Evolutionary conservation across 2,329 filamentous ascomycete genomes (phyloP).

Genomic region (Penicillium crustosum): DNA sequence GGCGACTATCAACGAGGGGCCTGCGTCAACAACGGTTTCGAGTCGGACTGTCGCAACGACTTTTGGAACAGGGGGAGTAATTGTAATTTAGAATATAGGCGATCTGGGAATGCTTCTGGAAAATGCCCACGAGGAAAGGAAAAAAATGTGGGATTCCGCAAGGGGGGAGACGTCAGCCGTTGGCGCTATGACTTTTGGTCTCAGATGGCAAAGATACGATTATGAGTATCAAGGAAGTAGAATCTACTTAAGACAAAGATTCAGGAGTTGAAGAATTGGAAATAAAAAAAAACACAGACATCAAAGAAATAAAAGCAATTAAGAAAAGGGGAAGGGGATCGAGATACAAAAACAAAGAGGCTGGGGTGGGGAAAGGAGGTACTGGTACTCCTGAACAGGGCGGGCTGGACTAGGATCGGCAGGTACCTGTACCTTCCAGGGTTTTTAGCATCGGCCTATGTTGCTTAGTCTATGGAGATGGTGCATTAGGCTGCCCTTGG

Average conservation of each 20-base stretch:
- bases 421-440: background rate
- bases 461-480: background rate
- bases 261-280: background rate
- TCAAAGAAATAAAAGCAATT: background rate
- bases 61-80: background rate
- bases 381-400: constrained; percentile 2
- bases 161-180: constrained; percentile 9
- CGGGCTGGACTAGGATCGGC: constrained; percentile 1
- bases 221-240: background rate
- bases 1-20: constrained; percentile 2
- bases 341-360: constrained; percentile 15
- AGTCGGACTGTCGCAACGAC: background rate
- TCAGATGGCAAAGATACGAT: background rate
- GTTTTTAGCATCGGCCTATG: background rate
- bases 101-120: constrained; percentile 21
- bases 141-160: constrained; percentile 8
- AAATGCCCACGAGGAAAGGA: constrained; percentile 11
- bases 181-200: constrained; percentile 2
- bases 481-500: background rate
- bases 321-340: background rate
- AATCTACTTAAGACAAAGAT: background rate
- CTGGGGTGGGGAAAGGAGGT: constrained; percentile 17
- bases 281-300: background rate
- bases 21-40: background rate
- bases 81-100: background rate